Conservation (phyloP, 2,329 filamentous ascomycete genomes). For the Phyllosticta citriasiana region DNA sequence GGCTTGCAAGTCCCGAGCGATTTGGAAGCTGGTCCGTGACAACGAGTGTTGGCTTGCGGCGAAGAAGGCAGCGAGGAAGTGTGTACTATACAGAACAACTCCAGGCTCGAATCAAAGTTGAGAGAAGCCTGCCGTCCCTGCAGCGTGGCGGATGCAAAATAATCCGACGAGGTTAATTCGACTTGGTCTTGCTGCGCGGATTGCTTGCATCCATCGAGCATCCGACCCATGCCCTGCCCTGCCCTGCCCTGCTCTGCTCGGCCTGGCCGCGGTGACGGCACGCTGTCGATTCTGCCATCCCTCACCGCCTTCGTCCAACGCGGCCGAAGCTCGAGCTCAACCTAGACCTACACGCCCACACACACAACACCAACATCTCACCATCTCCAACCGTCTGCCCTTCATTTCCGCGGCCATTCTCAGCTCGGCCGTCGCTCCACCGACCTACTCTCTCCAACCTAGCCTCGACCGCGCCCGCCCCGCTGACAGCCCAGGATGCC, state of each 20-base stretch:
- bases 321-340: neutral
- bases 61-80: neutral
- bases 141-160: neutral
- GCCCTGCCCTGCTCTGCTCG: too few relatives aligned
- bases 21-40: neutral
- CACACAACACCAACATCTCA: constrained; percentile 2
- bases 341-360: neutral
- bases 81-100: neutral
- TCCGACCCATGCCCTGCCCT: neutral
- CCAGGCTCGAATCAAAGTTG: neutral
- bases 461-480: constrained; percentile 11
- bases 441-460: neutral
- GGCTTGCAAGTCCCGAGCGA: neutral
- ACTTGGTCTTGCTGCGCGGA: neutral
- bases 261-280: neutral
- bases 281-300: neutral
- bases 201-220: neutral
- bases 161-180: neutral
- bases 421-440: neutral
- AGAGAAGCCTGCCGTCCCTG: neutral
- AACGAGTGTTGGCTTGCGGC: neutral
- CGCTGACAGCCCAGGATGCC: constrained; percentile 56
- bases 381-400: neutral
- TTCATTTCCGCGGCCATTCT: neutral
- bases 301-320: neutral